Percentiles rank a stretch among this genome's conserved stretches.
phyloP scores from a whole-genome alignment of 192 early-diverging fungal species.

The Lobulomyces angularis region DNA sequence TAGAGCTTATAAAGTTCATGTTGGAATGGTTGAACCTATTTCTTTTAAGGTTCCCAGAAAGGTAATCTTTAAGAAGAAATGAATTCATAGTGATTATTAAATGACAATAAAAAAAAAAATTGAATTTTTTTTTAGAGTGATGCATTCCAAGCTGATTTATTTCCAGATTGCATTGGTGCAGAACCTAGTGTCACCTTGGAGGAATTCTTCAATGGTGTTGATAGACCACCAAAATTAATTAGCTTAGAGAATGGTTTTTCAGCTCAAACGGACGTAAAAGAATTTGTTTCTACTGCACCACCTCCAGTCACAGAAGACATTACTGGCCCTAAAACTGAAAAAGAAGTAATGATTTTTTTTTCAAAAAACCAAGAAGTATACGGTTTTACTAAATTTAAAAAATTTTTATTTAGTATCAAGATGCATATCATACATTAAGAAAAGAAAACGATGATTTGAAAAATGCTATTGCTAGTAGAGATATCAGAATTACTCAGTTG shows the following conservation, averaged over 20 bases:
- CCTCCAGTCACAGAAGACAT: slow-evolving; percentile 22
- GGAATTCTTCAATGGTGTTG: slow-evolving; percentile 83
- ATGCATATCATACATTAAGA: slow-evolving; percentile 55
- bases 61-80: slow-evolving; percentile 24
- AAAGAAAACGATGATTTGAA: slow-evolving; percentile 80
- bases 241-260: slow-evolving; percentile 56
- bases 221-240: slow-evolving; percentile 66
- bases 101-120: neutral
- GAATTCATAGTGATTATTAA: slow-evolving; percentile 2
- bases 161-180: slow-evolving; percentile 71
- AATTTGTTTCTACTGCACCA: slow-evolving; percentile 63
- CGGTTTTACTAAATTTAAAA: slow-evolving; percentile 10
- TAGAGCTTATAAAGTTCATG: slow-evolving; percentile 85
- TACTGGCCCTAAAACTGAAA: slow-evolving; percentile 33
- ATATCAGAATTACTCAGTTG: slow-evolving; percentile 65
- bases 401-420: slow-evolving; percentile 45
- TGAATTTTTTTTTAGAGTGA: slow-evolving; percentile 55
- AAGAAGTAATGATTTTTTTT: slow-evolving; percentile 29
- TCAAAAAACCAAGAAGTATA: neutral
- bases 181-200: slow-evolving; percentile 76
- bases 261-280: slow-evolving; percentile 47
- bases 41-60: slow-evolving; percentile 93
- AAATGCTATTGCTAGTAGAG: slow-evolving; percentile 51
- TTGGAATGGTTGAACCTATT: slow-evolving; percentile 83
- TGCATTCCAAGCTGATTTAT: slow-evolving; percentile 91